Evolutionary conservation across 2,329 filamentous ascomycete genomes (phyloP), one percentile per base, ranked within the genome.

Genomic region (Fonsecaea nubica): DNA sequence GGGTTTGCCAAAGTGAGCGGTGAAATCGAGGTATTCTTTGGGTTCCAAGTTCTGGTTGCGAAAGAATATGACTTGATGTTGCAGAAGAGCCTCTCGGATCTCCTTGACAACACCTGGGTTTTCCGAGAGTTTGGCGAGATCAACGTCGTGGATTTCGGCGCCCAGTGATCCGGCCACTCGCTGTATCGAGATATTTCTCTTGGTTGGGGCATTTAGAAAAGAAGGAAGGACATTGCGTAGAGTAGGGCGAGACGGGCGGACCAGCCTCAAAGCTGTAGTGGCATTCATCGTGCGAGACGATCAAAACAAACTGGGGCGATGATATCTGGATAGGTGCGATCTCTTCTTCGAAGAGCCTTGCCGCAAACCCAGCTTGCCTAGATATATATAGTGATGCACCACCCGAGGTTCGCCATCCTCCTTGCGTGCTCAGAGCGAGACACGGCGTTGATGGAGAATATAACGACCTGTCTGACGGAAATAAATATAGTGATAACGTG

Each of bases 41-140:
- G 69, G 62, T 3, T 65, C 60, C 25, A 72, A 63, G 10, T 68
- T 58, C 35, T 70, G 69, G 36, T 69, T 52, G 7, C 69, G 70
- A 56, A 72, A 72, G 69, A 72, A 72, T 52, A 71, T 71, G 21
- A 71, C 70, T 25, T 68, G 66, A 56, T 72, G 65, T 50, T 71
- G 56, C 18, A 72, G 58, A 13, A 72, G 55, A n/a, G 67, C 61
- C 56, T 67, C 63, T 8, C 69, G 70, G 58, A 72, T 69, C 42
- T 70, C 61, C 33, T 38, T 53, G 40, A 69, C 69, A n/a, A 66
- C 38, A 3, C 63, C 60, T 7, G 65, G 67, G 42, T 66, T 70
- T 45, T 71, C 65, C 10, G 38, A 35, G 7, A 71, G 55, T 4
- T 33, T n/a, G n/a, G 40, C 35, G 12, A 72, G 60, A 58, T 72